A percentile compares a stretch with the other conserved stretches of the same genome.
Evolutionary conservation across 148 eudicot genomes (phyloP).

Genomic region (Cornus kousa): DNA sequence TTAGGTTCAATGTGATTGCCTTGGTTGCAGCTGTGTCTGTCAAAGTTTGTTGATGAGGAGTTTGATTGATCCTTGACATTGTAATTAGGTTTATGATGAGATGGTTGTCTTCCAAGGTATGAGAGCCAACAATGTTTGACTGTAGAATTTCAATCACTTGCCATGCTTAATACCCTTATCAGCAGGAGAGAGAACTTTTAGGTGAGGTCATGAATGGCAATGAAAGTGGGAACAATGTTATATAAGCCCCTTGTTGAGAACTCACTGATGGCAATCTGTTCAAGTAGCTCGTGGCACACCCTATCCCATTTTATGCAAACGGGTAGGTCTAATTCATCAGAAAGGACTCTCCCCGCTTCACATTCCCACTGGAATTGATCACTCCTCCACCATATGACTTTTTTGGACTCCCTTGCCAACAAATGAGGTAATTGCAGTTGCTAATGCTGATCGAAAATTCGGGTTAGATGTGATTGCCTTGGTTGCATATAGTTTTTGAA

Average conservation of each 20-base stretch:
- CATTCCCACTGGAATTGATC: not conserved
- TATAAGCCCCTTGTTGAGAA: not conserved
- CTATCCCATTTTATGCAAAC: too few relatives aligned
- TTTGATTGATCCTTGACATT: too few relatives aligned
- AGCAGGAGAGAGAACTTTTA: too few relatives aligned
- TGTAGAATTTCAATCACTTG: not conserved
- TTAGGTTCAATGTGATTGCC: too few relatives aligned
- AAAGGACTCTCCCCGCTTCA: not conserved
- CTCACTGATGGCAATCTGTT: not conserved
- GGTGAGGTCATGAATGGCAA: too few relatives aligned
- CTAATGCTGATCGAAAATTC: constrained; percentile 38
- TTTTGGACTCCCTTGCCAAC: constrained; percentile 6
- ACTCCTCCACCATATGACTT: not conserved
- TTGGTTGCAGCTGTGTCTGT: too few relatives aligned
- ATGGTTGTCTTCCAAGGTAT: too few relatives aligned
- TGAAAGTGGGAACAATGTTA: not conserved
- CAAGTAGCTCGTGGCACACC: not conserved
- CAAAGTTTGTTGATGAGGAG: too few relatives aligned
- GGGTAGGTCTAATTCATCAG: not conserved
- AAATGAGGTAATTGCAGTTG: constrained; percentile 41
- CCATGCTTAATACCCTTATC: not conserved
- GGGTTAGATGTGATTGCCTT: constrained; percentile 41
- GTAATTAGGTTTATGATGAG: too few relatives aligned
- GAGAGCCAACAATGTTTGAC: too few relatives aligned
- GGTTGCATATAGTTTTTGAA: too few relatives aligned